phyloP scores from a whole-genome alignment of 2,329 filamentous ascomycete species.

The Colletotrichum gloeosporioides region DNA sequence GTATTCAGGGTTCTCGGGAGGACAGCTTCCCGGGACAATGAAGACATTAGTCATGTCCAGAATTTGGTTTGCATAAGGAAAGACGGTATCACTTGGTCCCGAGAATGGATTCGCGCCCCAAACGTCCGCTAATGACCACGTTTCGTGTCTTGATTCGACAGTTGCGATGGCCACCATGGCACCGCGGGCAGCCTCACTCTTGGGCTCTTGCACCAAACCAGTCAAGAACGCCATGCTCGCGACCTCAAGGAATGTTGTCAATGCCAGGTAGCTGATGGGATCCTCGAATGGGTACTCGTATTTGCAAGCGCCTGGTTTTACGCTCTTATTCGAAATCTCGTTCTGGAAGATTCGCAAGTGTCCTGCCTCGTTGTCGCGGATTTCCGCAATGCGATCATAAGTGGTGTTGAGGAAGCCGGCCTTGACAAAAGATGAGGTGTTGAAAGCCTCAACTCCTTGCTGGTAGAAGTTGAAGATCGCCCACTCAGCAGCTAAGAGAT shows the following conservation, averaged over 20 bases:
- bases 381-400: conserved; percentile 29
- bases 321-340: conserved; percentile 42
- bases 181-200: conserved; percentile 21
- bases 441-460: conserved; percentile 45
- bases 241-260: conserved; percentile 40
- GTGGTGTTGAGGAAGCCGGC: neutral
- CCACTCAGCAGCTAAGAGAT: conserved; percentile 49
- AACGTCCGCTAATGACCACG: conserved; percentile 43
- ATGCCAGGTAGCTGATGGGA: conserved; percentile 14
- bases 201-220: conserved; percentile 38
- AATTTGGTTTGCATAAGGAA: neutral
- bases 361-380: conserved; percentile 50
- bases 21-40: neutral
- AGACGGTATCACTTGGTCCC: neutral
- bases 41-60: neutral
- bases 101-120: neutral
- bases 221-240: conserved; percentile 44
- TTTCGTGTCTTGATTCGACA: neutral
- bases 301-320: conserved; percentile 36
- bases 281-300: neutral
- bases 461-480: conserved; percentile 48
- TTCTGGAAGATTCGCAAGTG: conserved; percentile 50
- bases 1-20: neutral
- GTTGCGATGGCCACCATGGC: neutral
- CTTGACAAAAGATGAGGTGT: conserved; percentile 22